phyloP scores from a whole-genome alignment of 2,329 filamentous ascomycete species.

The Trichoderma sp. region DNA sequence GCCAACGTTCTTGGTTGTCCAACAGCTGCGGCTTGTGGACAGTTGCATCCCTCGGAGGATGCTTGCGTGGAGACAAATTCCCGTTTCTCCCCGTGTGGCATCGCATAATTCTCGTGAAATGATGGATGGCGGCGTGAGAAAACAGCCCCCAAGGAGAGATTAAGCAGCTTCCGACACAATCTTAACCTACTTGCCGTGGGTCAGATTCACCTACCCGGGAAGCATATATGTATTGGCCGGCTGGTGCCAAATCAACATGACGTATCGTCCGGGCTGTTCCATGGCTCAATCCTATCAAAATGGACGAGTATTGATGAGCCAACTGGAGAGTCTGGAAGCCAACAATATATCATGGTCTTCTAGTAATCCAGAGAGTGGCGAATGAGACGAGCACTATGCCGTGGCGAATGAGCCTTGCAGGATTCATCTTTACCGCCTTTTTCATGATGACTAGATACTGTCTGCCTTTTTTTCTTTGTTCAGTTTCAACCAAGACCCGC shows the following conservation, averaged over 20 bases:
- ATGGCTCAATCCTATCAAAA: not conserved
- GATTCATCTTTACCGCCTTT: slow-evolving; percentile 1
- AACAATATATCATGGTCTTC: not conserved
- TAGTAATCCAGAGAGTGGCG: not conserved
- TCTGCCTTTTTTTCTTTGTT: too few relatives aligned
- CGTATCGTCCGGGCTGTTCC: not conserved
- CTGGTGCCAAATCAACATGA: not conserved
- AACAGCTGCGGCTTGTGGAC: not conserved
- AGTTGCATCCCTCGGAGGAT: slow-evolving; percentile 1
- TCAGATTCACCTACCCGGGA: not conserved
- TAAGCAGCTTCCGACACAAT: not conserved
- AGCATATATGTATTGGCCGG: not conserved
- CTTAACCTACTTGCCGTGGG: not conserved
- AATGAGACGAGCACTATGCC: not conserved
- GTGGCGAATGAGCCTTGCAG: not conserved
- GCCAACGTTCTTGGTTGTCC: not conserved
- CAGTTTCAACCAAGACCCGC: not conserved
- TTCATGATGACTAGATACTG: not conserved
- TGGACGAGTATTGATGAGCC: not conserved
- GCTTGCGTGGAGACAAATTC: not conserved
- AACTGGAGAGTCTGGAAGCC: not conserved
- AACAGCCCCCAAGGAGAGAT: not conserved
- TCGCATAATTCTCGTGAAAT: not conserved
- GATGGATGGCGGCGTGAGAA: not conserved
- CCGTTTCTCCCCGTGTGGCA: slow-evolving; percentile 1